Evolutionary conservation across 345 rosid species (phyloP), one percentile per base, ranked within the genome.

Genomic region (Gossypium raimondii): DNA sequence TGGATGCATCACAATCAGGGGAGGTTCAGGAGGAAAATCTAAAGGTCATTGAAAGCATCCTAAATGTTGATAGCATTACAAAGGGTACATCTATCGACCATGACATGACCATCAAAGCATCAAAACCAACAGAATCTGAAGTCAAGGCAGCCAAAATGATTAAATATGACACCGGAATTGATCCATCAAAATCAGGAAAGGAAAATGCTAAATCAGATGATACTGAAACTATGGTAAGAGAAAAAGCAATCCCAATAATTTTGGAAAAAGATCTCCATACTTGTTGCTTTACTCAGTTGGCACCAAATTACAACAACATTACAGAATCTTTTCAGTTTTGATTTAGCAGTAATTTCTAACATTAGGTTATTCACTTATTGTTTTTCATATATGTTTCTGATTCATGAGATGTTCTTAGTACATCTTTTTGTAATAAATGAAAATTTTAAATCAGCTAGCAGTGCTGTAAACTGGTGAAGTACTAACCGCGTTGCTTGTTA

Each of bases 41-140:
- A 12, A 52, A 61, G 25, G 50, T 14, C 64, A 73, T 34, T 64
- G 69, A 60, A 75, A 20, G 20, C 48, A 67, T 48, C 62, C 48
- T 50, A 59, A 61, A 14, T 9, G 66, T 55, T n/a, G 75, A 56
- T 22, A 10, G 45, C 25, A 52, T 38, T 34, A 14, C 45, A 38
- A 56, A 27, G 52, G 68, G 41, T 12, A 45, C 53, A 7, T 64
- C 43, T 24, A 20, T 41, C 25, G 45, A 67, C 44, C 71, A 67
- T 18, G 16, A 62, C 9, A n/a, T 68, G 11, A 20, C 38, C 11
- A 10, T 10, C 6, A 62, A 76, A 59, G 65, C 10, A 18, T 76
- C 73, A 70, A 68, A 56, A 56, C 73, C 75, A 34, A 13, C 38
- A 47, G 73, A 77, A 77, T 62, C 75, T 4, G 69, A 80, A 62